Evolutionary conservation across 176 grass and related monocot genomes (phyloP).

Genomic region (Juncus effusus): DNA sequence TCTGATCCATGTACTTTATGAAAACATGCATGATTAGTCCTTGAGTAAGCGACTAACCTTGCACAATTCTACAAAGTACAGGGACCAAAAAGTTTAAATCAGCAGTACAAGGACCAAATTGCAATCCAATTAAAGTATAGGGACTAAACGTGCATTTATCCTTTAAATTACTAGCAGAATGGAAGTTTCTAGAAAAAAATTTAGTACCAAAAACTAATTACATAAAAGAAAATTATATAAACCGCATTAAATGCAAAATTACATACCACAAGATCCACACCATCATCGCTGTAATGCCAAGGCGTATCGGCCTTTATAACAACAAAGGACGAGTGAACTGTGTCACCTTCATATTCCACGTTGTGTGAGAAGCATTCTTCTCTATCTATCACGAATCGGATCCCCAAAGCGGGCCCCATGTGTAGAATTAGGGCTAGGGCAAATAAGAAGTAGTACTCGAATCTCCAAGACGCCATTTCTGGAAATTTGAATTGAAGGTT

Average conservation of each 20-base stretch:
- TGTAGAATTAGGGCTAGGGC: conserved; percentile 18
- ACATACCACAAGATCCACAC: conserved; percentile 90
- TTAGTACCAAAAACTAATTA: background rate
- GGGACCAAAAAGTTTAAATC: no score
- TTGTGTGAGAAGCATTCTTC: conserved; percentile 90
- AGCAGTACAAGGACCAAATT: no score
- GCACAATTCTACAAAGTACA: no score
- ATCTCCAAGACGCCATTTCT: conserved; percentile 32
- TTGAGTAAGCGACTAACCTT: no score
- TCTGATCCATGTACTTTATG: no score
- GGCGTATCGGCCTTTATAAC: conserved; percentile 89
- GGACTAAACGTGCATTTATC: no score
- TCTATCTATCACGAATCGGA: conserved; percentile 90
- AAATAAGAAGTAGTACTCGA: conserved; percentile 20
- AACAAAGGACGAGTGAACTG: conserved; percentile 72
- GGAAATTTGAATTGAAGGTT: background rate
- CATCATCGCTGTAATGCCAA: conserved; percentile 78
- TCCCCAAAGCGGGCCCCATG: conserved; percentile 35
- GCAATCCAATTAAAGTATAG: no score
- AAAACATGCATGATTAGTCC: no score
- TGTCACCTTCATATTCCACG: conserved; percentile 82
- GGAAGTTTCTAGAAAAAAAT: no score
- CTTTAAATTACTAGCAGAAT: no score
- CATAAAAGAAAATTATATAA: background rate
- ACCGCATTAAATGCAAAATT: background rate